phyloP scores from a whole-genome alignment of 1,284 basidiomycete species.

The Bondarzewia mesenterica region DNA sequence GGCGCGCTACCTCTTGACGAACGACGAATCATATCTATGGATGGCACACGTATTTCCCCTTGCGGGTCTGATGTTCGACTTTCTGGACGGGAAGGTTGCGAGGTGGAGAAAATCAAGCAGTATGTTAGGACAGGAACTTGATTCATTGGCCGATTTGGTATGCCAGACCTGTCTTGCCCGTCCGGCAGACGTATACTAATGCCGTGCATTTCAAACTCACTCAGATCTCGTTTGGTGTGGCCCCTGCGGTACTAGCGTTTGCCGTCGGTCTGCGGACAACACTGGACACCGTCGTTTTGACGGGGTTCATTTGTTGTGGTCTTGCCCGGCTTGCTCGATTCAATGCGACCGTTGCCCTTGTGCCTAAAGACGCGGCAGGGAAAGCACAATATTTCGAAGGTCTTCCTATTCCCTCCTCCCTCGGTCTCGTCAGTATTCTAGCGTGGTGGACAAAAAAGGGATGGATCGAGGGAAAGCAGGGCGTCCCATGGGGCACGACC shows the following conservation, averaged over 20 bases:
- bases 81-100: conserved; percentile 96
- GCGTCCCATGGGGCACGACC: conserved; percentile 69
- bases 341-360: conserved; percentile 94
- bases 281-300: conserved; percentile 82
- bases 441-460: conserved; percentile 80
- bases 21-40: conserved; percentile 79
- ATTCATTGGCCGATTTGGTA: conserved; percentile 93
- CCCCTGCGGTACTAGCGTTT: conserved; percentile 90
- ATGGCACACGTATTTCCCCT: conserved; percentile 84
- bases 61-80: conserved; percentile 97
- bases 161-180: conserved; percentile 19
- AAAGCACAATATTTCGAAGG: conserved; percentile 97
- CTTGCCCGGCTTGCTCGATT: conserved; percentile 95
- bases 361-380: conserved; percentile 83
- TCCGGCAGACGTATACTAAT: conserved; percentile 8
- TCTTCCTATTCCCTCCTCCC: conserved; percentile 90
- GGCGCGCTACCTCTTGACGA: conserved; percentile 78
- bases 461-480: conserved; percentile 71
- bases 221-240: conserved; percentile 95
- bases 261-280: conserved; percentile 85
- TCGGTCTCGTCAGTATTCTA: conserved; percentile 76
- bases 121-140: conserved; percentile 98
- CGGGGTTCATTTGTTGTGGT: conserved; percentile 92
- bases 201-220: background rate
- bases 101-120: conserved; percentile 93